Percentiles rank a stretch among this genome's conserved stretches.
These are phyloP conservation scores for Gyromitra esculenta DNA, from an alignment of 2,329 filamentous ascomycete species.

Conservation along the genomic window DNA sequence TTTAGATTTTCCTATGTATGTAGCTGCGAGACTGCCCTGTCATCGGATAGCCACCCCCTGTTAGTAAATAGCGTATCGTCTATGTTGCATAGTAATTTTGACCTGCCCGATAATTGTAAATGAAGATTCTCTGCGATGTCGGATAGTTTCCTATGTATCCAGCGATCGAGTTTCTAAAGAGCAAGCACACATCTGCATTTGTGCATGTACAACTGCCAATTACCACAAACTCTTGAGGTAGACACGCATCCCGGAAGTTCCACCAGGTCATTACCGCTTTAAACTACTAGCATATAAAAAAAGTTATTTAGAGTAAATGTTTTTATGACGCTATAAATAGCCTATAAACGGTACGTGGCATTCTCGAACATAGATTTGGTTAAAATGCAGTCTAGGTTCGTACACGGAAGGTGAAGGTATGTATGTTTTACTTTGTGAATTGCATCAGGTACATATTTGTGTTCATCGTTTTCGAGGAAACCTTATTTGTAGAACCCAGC, in stretches of 20 bases:
- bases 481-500: not conserved
- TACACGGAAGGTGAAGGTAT: not conserved
- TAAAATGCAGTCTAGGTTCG: not conserved
- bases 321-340: not conserved
- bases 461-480: not conserved
- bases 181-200: slow-evolving; percentile 13
- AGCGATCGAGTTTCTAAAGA: slow-evolving; percentile 23
- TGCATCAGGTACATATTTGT: slow-evolving; percentile 1
- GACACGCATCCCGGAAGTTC: slow-evolving; percentile 17
- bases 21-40: slow-evolving; percentile 4
- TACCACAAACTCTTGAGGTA: slow-evolving; percentile 7
- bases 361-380: not conserved
- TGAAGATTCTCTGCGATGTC: slow-evolving; percentile 28
- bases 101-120: slow-evolving; percentile 21
- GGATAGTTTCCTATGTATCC: slow-evolving; percentile 18
- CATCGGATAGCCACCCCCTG: slow-evolving; percentile 19
- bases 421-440: not conserved
- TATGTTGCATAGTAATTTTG: slow-evolving; percentile 24
- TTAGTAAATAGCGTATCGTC: slow-evolving; percentile 21
- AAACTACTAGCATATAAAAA: slow-evolving; percentile 4
- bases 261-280: not conserved
- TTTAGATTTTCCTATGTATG: not conserved
- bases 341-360: slow-evolving; percentile 1
- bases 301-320: not conserved
- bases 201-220: slow-evolving; percentile 23